Base-by-base conservation (phyloP, 140 eudicot genomes). In the Anethum foeniculum region DNA sequence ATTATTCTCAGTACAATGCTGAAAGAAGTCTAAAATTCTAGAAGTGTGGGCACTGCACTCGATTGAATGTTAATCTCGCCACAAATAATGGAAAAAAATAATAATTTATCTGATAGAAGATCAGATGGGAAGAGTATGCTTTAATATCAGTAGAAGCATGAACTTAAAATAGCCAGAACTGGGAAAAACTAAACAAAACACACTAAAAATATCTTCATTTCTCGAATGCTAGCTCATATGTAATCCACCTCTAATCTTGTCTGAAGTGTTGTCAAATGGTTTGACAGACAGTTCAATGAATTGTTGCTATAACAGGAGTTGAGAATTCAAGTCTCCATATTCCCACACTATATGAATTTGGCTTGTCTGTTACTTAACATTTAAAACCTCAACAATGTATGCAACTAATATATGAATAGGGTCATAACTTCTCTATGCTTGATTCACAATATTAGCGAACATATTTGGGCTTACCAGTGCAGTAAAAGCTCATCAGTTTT, bases 271-370 rank as follows among this genome's bases (percentile, higher is more conserved):
- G 97, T 94, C 97, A 91, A 86, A 86, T 82, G 98, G 94, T 91
- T 84, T 94, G 98, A 94, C 98, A 90, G 90, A 84, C 97, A 89
- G 98, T 91, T 88, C 82, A 82, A 82, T 62, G 80, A 83, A 88
- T 96, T 91, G 97, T 94, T 89, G 96, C 98, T 93, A 92, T 67
- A 73, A 28, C 67, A 80, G 85, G 96, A 93, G 94, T 94, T 92
- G 98, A 94, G 97, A 94, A 96, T 94, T 94, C 97, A 90, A 94
- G 86, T 90, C 98, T 90, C 98, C 98, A 91, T 91, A 88, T 94
- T 97, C 98, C 98, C 96, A 85, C 78, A 84, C 74, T 75, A 79
- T 49, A 60, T 39, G 62, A 80, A 80, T 39, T 76, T 85, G 86
- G 65, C 71, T 47, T 36, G n/a, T 83, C 18, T 14, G 34, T 79